Evolutionary conservation across 345 rosid genomes (phyloP), one percentile per base, ranked within the genome.

Genomic region (Eucalyptus victrix): DNA sequence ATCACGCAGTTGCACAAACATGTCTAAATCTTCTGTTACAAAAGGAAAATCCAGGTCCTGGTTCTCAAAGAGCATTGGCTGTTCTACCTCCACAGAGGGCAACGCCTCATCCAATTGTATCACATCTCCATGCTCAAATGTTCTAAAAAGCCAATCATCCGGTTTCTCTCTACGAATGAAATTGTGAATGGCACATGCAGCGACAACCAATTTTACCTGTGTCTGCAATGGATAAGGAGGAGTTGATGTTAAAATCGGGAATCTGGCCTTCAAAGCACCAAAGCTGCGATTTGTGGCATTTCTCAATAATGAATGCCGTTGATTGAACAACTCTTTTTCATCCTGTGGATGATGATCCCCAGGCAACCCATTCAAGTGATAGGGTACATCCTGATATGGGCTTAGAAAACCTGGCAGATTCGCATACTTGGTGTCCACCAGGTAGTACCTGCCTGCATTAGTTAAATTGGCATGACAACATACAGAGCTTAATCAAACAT

Each of bases 221-320:
- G 96, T 96, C 87, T 94, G 99, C 49, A 96, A 93, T 80, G 99
- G 97, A 90, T 97, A 96, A 10, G 99, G 98, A 86, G 99, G 99
- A 91, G 99, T 97, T 32, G 97, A 88, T 91, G 92, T 93, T 90
- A 97, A 90, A 89, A 96, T 97, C 1, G 99, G 99, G 72, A 97
- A 97, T 21, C 99, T 94, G 62, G 94, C 96, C 91, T 95, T 97
- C 89, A 97, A 91, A 30, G 97, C 96, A 19, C 94, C 97, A 54
- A 97, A 94, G 76, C 88, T 90, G 6, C 95, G 93, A 87, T 91
- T 92, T 80, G 93, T 92, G 17, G 94, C 94, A 72, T 89, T 93
- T 91, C 93, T 94, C 90, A 96, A 85, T 44, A 94, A 19, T 12
- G 93, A 91, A 90, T 96, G 99, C n/a, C 97, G 94, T 90, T 95